Base-by-base conservation (phyloP, 2,329 filamentous ascomycete species). In the Aureobasidium pullulans region DNA sequence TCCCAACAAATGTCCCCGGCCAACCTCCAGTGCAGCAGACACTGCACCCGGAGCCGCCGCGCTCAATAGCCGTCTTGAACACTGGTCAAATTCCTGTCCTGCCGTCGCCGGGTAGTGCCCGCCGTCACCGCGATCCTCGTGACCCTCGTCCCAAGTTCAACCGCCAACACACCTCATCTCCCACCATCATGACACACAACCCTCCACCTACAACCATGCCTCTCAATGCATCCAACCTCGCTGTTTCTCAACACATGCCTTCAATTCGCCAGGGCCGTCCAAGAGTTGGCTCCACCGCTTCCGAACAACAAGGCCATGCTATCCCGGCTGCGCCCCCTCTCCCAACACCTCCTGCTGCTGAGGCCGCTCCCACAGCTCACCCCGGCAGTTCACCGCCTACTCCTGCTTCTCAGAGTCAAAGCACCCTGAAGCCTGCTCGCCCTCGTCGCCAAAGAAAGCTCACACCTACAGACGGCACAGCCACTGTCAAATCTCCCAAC, bases 61-160 rank as follows among this genome's bases (percentile, higher is more conserved):
- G 86, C 62, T 87, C 89, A 6, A 96, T 96, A 67, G 84, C 90
- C 4, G 86, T 96, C 16, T 74, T 96, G 31, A 85, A 81, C 54
- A 92, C 89, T 0, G 91, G 90, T 16, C 89, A 94, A 67, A 77
- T 93, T 6, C 88, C 92, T 6, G 79, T 85, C 19, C 77, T 96
- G 47, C 90, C 92, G 0, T 96, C 92, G 0, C 92, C 92, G 1
- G 89, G 90, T n/a, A 81, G 80, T 61, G 79, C 80, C 79, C 84
- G 59, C 15, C 66, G 68, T 31, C 61, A 66, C 31, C 62, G 60
- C 36, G 65, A 69, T 29, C 40, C 70, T 15, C 64, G 66, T 6
- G 62, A 68, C 43, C 66, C 69, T 50, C 77, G 85, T 54, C 86
- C 87, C 8, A 81, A 84, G 63, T 78, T 86, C 59, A 79, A 77